Evolutionary conservation across 345 rosid genomes (phyloP), one percentile per base, ranked within the genome.

Genomic region (Stellera chamaejasme): DNA sequence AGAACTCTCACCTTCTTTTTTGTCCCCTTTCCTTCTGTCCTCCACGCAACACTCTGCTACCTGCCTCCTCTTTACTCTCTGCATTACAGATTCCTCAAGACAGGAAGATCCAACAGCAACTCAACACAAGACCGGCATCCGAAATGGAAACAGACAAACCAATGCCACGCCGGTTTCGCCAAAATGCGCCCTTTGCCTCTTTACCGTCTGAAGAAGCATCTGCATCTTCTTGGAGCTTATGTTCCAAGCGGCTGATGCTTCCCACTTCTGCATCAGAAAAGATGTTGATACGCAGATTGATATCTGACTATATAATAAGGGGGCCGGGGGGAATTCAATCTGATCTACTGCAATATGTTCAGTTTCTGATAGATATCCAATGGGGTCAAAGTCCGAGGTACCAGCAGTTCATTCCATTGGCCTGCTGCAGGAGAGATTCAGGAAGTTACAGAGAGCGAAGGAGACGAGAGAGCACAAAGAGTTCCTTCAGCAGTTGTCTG

Each of bases 361-460:
- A 19, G 2, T 5, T 13, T 42, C 58, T 23, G 25, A 45, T 11
- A 10, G 25, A 45, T 11, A 10, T 47, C 53, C 14, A 16, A 73
- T 65, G 76, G 71, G 51, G 36, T 53, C 74, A 69, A 65, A 74
- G 64, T 68, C 56, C n/a, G 72, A 60, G 11, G 59, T 65, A 3
- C 27, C 69, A 1, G 54, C 54, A 50, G 50, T 58, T 43, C 75
- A 62, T 27, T 75, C 82, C 63, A 80, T 75, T 47, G 73, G 72
- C 48, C 72, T 78, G 14, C 41, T 75, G 68, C 83, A 69, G 48
- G 81, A 78, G 63, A 75, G 82, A 54, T 75, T 77, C 54, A 75
- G 61, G 46, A 59, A 72, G 68, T 32, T 75, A 50, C 63, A 71
- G 57, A 77, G 61, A 65, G 75, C 58, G 10, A 81, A 78, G 62